Conservation (phyloP, 2,329 filamentous ascomycete species). For the Fusarium mexicanum region DNA sequence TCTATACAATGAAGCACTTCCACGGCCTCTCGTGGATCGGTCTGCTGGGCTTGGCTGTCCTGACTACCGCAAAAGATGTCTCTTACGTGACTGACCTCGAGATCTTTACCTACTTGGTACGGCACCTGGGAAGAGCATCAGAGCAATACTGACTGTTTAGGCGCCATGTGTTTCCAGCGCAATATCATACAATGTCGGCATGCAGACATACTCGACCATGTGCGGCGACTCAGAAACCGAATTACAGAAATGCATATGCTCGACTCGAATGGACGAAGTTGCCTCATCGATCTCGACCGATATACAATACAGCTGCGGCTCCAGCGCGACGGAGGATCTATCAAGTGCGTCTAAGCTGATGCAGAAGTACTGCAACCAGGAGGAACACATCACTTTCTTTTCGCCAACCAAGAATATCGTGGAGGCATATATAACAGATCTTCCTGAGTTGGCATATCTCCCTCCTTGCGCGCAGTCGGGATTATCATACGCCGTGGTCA, state of each 20-base stretch:
- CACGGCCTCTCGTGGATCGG: conserved; percentile 19
- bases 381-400: conserved; percentile 50
- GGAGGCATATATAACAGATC: conserved; percentile 60
- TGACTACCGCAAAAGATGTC: conserved; percentile 39
- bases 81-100: conserved; percentile 57
- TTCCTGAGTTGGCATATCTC: conserved; percentile 53
- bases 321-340: conserved; percentile 58
- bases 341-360: conserved; percentile 58
- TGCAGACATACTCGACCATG: conserved; percentile 51
- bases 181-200: conserved; percentile 55
- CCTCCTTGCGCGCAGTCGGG: conserved; percentile 51
- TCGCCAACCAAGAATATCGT: conserved; percentile 55
- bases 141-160: conserved; percentile 43
- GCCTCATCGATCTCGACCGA: conserved; percentile 51
- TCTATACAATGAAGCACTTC: conserved; percentile 36
- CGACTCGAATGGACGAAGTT: conserved; percentile 53
- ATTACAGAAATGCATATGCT: conserved; percentile 64
- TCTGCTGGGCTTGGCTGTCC: conserved; percentile 7
- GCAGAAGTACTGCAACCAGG: conserved; percentile 60
- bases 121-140: not conserved
- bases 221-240: conserved; percentile 57
- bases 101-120: conserved; percentile 54
- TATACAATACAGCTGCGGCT: conserved; percentile 56
- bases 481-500: conserved; percentile 46
- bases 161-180: conserved; percentile 61